A percentile compares a stretch with the other conserved stretches of the same genome.
Conservation (phyloP, 2,329 filamentous ascomycete genomes). For the Fusarium buxicola region DNA sequence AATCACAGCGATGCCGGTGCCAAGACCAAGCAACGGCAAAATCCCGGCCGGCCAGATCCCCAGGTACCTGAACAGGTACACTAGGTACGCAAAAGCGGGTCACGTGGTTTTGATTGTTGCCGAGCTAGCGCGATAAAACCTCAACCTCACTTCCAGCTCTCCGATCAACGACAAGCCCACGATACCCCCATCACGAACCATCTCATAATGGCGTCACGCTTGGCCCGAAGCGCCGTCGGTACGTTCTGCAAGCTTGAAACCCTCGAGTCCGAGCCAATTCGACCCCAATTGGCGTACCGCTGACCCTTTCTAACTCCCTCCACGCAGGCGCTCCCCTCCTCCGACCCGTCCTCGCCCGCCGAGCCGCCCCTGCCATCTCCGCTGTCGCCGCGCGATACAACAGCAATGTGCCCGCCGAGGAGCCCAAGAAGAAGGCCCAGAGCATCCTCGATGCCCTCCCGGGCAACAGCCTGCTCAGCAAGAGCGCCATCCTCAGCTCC, state of each 20-base stretch:
- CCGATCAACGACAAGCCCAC: constrained; percentile 58
- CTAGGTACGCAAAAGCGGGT: constrained; percentile 25
- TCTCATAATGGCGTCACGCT: constrained; percentile 95
- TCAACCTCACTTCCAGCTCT: constrained; percentile 61
- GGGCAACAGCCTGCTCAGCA: constrained; percentile 91
- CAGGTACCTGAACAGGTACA: background rate
- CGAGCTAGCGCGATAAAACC: constrained; percentile 63
- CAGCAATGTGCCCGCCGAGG: constrained; percentile 83
- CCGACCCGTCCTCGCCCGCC: constrained; percentile 82
- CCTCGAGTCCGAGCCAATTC: constrained; percentile 26
- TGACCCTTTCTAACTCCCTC: constrained; percentile 43
- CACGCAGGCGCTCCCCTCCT: constrained; percentile 85
- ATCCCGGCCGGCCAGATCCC: constrained; percentile 44
- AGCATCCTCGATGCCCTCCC: constrained; percentile 94
- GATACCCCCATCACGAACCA: constrained; percentile 66
- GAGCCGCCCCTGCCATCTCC: constrained; percentile 79
- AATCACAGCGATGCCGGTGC: constrained; percentile 39
- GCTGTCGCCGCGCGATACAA: constrained; percentile 75
- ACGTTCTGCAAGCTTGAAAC: constrained; percentile 58
- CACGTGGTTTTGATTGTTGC: constrained; percentile 55
- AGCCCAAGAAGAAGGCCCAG: constrained; percentile 97
- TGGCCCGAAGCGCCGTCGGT: constrained; percentile 96
- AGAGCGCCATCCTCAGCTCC: constrained; percentile 96
- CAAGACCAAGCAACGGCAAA: constrained; percentile 36
- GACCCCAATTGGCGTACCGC: constrained; percentile 46